Evolutionary conservation across 2,329 filamentous ascomycete species (phyloP), one percentile per base, ranked within the genome.

Genomic region (Fusarium bulbicola): DNA sequence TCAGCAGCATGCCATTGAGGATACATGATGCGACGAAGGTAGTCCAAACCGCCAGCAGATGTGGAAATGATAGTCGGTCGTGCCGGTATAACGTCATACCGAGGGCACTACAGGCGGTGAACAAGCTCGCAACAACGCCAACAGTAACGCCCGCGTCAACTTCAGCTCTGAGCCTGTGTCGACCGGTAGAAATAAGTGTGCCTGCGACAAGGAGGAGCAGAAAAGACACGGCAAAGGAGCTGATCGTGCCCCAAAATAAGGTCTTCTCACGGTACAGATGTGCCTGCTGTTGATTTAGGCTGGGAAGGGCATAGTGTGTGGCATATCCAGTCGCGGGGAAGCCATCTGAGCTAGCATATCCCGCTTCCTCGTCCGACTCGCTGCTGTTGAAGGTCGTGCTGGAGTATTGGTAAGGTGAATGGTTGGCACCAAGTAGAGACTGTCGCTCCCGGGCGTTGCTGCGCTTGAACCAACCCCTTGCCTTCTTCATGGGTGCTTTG

Each of bases 91-190:
- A 79, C 71, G 89, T 86, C 79, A 88, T 86, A 39, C 87, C 89
- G 12, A 93, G 84, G 2, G 87, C 92, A 18, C 87, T 84, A 52
- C 90, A 88, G 1, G 89, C 89, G 75, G 90, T 90, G 67, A 90
- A 86, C 45, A 95, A 79, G 71, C 91, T 93, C 36, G 89, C 85
- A 37, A 93, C 86, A 21, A 92, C 90, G 15, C 92, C 93, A 45
- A 93, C 85, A 3, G 93, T 86, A 5, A 93, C 92, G 14, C 91
- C 93, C 0, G 89, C 89, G 76, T 95, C 92, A 7, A 95, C 93
- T 79, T 93, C 90, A n/a, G 90, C 85, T 9, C 88, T 86, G 73
- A 92, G 85, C 79, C 89, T 92, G 78, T 90, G 91, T 52, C 89
- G 86, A 14, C 92, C 93, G 2, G 93, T 93, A 20, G 85, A 82